Evolutionary conservation across 2,329 filamentous ascomycete genomes (phyloP).

Genomic region (Helicocarpus griseus): DNA sequence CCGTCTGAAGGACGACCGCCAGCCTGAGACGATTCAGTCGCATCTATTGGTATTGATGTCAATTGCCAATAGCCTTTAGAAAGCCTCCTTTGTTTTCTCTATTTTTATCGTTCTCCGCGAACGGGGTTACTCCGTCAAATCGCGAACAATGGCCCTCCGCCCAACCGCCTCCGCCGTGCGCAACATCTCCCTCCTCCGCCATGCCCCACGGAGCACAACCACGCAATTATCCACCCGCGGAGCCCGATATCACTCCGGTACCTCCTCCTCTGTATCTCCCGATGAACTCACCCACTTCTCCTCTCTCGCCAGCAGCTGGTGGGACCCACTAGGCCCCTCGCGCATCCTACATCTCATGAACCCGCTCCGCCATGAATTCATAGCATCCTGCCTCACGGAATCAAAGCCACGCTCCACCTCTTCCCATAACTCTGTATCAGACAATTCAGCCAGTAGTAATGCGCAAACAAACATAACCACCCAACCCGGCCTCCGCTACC

Average conservation of each 20-base stretch:
- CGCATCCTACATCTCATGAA: conserved; percentile 96
- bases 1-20: no score
- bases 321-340: conserved; percentile 89
- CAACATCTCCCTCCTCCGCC: conserved; percentile 8
- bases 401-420: conserved; percentile 20
- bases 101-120: no score
- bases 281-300: conserved; percentile 92
- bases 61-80: no score
- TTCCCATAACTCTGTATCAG: conserved; percentile 4
- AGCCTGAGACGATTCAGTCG: no score
- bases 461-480: conserved; percentile 9
- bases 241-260: conserved; percentile 10
- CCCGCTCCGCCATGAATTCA: conserved; percentile 88
- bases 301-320: conserved; percentile 86
- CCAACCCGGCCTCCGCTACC: conserved; percentile 51
- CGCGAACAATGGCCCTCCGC: conserved; percentile 2
- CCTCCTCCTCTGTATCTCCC: conserved; percentile 64
- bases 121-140: no score
- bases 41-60: no score
- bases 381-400: conserved; percentile 58
- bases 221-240: conserved; percentile 6
- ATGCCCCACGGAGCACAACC: conserved; percentile 5
- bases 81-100: neutral
- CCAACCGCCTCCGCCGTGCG: conserved; percentile 3
- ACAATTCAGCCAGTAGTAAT: conserved; percentile 4